Evolutionary conservation across 768 basidiomycete species (phyloP).

Genomic region (Filobasidium floriforme): DNA sequence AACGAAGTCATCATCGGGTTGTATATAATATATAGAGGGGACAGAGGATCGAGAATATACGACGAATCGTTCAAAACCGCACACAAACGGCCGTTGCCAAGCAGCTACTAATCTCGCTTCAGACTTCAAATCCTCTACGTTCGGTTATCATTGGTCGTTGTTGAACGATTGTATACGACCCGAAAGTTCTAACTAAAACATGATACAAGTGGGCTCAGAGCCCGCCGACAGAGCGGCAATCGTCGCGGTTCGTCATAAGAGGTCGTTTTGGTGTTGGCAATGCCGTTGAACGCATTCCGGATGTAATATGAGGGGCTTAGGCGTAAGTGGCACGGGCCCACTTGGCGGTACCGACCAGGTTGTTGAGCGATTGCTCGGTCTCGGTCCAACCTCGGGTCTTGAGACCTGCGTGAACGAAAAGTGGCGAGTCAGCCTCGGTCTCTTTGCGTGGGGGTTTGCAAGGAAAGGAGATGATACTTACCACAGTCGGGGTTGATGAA

Average conservation of each 20-base stretch:
- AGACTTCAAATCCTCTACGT: too few species aligned
- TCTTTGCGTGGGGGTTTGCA: too few species aligned
- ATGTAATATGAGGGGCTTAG: slow-evolving; percentile 47
- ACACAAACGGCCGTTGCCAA: too few species aligned
- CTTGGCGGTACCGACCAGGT: slow-evolving; percentile 83
- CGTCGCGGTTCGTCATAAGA: slow-evolving; percentile 6
- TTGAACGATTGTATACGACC: slow-evolving; percentile 13
- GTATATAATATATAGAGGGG: too few species aligned
- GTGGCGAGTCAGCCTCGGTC: too few species aligned
- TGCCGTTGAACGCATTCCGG: slow-evolving; percentile 21
- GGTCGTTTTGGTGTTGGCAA: not conserved
- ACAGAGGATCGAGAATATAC: too few species aligned
- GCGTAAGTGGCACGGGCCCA: slow-evolving; percentile 82
- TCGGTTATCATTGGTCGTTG: too few species aligned
- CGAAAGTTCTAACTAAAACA: slow-evolving; percentile 2
- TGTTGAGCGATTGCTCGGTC: slow-evolving; percentile 79
- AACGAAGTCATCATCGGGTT: too few species aligned
- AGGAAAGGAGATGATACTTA: too few species aligned
- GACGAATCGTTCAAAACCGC: too few species aligned
- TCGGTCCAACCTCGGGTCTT: slow-evolving; percentile 96
- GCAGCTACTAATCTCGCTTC: too few species aligned
- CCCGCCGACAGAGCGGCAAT: not conserved
- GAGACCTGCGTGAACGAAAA: slow-evolving; percentile 45
- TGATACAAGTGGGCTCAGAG: slow-evolving; percentile 4
- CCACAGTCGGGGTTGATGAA: slow-evolving; percentile 98